A percentile compares a stretch with the other conserved stretches of the same genome.
These are phyloP conservation scores for Tricholoma matsutake DNA, from an alignment of 768 basidiomycete genomes.

Conservation along the genomic window DNA sequence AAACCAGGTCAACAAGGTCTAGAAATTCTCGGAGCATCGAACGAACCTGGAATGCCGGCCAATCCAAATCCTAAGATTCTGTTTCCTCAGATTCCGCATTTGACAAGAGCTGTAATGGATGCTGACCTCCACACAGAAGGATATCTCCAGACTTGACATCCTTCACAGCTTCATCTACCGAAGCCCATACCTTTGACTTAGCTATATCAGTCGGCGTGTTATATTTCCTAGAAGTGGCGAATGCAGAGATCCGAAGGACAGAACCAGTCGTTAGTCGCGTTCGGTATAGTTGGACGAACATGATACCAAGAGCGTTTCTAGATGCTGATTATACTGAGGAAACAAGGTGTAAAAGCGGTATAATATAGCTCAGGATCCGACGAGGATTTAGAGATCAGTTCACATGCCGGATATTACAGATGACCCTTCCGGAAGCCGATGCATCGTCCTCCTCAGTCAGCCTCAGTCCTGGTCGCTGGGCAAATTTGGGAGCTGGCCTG, in stretches of 20 bases:
- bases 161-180: conserved; percentile 78
- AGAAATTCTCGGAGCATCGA: not conserved
- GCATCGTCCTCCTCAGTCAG: not conserved
- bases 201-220: conserved; percentile 31
- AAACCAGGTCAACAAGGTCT: not conserved
- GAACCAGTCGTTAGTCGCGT: conserved; percentile 15
- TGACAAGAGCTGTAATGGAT: not conserved
- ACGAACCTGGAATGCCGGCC: conserved; percentile 80
- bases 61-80: conserved; percentile 71
- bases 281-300: conserved; percentile 23
- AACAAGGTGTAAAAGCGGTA: too few relatives aligned
- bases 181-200: conserved; percentile 72
- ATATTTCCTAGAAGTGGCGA: conserved; percentile 26
- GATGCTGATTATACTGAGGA: not conserved
- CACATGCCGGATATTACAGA: not conserved
- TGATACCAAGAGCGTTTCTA: not conserved
- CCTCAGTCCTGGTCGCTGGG: too few relatives aligned
- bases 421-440: not conserved
- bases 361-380: not conserved
- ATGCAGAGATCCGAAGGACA: conserved; percentile 18
- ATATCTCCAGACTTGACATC: conserved; percentile 79
- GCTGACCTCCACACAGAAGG: conserved; percentile 78
- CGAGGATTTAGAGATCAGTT: too few relatives aligned
- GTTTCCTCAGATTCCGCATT: not conserved
- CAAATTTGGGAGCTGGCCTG: too few relatives aligned